Evolutionary conservation across 495 filamentous ascomycete genomes (phyloP).

Genomic region (Xylaria curta): DNA sequence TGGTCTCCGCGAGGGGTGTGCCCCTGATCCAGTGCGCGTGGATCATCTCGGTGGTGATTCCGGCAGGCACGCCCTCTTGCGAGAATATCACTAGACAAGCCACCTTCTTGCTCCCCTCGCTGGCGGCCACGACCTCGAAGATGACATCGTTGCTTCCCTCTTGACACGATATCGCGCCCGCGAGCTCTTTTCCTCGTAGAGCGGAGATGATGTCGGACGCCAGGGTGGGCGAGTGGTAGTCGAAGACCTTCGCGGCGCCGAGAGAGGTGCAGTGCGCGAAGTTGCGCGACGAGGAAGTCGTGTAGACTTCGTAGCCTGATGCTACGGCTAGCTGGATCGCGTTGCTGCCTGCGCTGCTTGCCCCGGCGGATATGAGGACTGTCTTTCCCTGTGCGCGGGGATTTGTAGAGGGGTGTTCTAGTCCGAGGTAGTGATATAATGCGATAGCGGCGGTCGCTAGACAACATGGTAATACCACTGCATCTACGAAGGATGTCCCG

Average conservation of each 20-base stretch:
- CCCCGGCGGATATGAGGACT: constrained; percentile 64
- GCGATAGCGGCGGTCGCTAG: constrained; percentile 55
- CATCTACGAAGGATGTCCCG: constrained; percentile 46
- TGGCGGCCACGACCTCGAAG: constrained; percentile 29
- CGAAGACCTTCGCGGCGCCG: constrained; percentile 63
- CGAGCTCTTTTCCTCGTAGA: constrained; percentile 32
- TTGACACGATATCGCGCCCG: constrained; percentile 26
- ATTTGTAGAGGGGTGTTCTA: constrained; percentile 26
- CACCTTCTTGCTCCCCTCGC: constrained; percentile 37
- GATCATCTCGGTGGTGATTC: constrained; percentile 37
- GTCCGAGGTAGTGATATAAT: constrained; percentile 50
- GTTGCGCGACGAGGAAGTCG: constrained; percentile 62
- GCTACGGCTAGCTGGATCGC: constrained; percentile 68
- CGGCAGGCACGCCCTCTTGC: constrained; percentile 29
- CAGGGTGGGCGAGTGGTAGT: constrained; percentile 51
- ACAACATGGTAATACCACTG: constrained; percentile 54
- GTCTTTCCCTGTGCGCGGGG: constrained; percentile 27
- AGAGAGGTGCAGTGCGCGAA: constrained; percentile 58
- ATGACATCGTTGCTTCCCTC: constrained; percentile 23
- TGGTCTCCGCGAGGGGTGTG: constrained; percentile 32
- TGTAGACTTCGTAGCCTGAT: constrained; percentile 64
- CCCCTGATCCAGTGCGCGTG: constrained; percentile 31
- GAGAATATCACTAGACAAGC: constrained; percentile 33
- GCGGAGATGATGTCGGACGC: constrained; percentile 45
- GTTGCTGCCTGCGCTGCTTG: constrained; percentile 63